Evolutionary conservation across 129 eudicot species (phyloP).

Genomic region (Lactuca saligna): DNA sequence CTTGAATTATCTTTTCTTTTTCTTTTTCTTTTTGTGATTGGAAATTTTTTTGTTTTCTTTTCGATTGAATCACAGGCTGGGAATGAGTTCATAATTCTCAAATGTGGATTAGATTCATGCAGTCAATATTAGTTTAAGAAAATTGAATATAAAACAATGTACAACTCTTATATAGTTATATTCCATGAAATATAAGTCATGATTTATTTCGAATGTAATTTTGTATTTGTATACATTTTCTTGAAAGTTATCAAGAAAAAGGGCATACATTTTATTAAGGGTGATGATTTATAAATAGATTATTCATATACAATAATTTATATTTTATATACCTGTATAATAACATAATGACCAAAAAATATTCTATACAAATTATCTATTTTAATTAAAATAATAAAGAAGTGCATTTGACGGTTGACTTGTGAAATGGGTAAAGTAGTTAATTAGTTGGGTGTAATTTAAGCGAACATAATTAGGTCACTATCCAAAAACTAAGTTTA

Average conservation of each 20-base stretch:
- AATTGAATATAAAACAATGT: constrained; percentile 21
- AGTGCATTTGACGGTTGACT: constrained; percentile 14
- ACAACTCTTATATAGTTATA: constrained; percentile 10
- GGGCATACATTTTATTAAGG: neutral
- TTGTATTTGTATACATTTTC: neutral
- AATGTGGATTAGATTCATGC: constrained; percentile 23
- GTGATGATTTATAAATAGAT: too few species aligned
- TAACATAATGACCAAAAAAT: too few species aligned
- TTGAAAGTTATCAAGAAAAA: neutral
- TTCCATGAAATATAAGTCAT: constrained; percentile 8
- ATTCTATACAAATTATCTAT: too few species aligned
- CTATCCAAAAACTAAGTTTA: constrained; percentile 35
- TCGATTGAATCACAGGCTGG: constrained; percentile 30
- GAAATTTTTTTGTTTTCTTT: neutral
- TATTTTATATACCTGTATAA: too few species aligned
- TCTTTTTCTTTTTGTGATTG: constrained; percentile 17
- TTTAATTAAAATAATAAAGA: too few species aligned
- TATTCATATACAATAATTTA: too few species aligned
- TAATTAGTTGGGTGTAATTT: constrained; percentile 27
- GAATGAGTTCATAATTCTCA: constrained; percentile 35
- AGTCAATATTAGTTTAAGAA: neutral
- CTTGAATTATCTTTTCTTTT: constrained; percentile 14
- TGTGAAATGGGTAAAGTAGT: constrained; percentile 16
- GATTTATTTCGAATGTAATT: neutral
- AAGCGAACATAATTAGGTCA: constrained; percentile 42